Evolutionary conservation across 495 filamentous ascomycete species (phyloP).

Genomic region (Penicillium subrubescens): DNA sequence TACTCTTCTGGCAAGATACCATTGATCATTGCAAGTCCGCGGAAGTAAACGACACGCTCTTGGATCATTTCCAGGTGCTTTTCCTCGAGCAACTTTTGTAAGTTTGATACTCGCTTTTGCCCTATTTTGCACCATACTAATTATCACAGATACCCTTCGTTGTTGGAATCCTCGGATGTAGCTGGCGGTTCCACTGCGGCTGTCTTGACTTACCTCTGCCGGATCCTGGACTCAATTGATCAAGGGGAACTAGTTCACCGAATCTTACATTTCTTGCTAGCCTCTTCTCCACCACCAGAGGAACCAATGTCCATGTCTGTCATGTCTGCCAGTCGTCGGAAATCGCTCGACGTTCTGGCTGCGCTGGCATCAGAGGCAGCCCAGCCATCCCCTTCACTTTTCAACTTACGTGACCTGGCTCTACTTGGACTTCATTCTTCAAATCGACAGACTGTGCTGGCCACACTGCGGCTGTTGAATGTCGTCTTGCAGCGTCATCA

Average conservation of each 20-base stretch:
- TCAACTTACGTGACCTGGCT: slow-evolving; percentile 91
- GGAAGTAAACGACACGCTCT: slow-evolving; percentile 86
- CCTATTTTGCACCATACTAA: not conserved
- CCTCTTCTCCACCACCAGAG: slow-evolving; percentile 58
- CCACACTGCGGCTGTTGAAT: slow-evolving; percentile 81
- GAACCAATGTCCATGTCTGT: slow-evolving; percentile 59
- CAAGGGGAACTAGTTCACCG: slow-evolving; percentile 91
- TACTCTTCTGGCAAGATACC: slow-evolving; percentile 97
- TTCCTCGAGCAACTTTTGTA: slow-evolving; percentile 95
- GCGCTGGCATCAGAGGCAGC: slow-evolving; percentile 65
- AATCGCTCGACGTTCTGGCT: slow-evolving; percentile 84
- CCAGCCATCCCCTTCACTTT: slow-evolving; percentile 79
- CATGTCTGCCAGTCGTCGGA: slow-evolving; percentile 69
- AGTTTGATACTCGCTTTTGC: slow-evolving; percentile 23
- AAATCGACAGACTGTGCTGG: slow-evolving; percentile 84
- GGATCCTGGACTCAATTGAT: slow-evolving; percentile 86
- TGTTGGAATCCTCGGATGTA: slow-evolving; percentile 93
- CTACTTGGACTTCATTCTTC: slow-evolving; percentile 79
- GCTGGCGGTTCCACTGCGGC: slow-evolving; percentile 96
- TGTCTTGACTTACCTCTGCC: slow-evolving; percentile 88
- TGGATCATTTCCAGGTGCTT: slow-evolving; percentile 96
- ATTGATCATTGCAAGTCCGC: slow-evolving; percentile 90
- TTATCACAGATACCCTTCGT: slow-evolving; percentile 77
- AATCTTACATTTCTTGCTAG: slow-evolving; percentile 90
- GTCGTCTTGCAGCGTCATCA: slow-evolving; percentile 86